Evolutionary conservation across 2,329 filamentous ascomycete genomes (phyloP).

Genomic region (Botrytis elliptica): DNA sequence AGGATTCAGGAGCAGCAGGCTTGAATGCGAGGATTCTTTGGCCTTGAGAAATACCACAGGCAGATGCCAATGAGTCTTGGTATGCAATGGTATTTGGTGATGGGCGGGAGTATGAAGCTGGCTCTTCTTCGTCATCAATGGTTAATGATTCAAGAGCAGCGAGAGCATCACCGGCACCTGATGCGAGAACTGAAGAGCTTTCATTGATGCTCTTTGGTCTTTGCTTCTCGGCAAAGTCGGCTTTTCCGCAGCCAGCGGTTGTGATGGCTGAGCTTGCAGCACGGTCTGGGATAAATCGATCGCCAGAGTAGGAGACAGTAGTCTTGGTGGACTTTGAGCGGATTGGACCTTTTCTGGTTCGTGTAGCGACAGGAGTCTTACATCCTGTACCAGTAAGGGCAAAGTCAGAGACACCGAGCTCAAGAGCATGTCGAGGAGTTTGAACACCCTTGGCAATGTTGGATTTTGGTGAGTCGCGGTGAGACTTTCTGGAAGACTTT

Average conservation of each 20-base stretch:
- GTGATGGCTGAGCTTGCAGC: constrained; percentile 83
- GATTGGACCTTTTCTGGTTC: constrained; percentile 54
- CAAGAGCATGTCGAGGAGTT: constrained; percentile 78
- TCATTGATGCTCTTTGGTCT: constrained; percentile 71
- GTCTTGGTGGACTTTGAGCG: constrained; percentile 66
- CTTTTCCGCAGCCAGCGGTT: constrained; percentile 79
- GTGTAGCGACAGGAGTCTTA: constrained; percentile 59
- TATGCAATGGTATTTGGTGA: constrained; percentile 88
- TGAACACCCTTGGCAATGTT: constrained; percentile 78
- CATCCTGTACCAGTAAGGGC: constrained; percentile 80
- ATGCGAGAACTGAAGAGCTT: constrained; percentile 72
- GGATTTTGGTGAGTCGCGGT: constrained; percentile 90
- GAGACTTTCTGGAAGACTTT: constrained; percentile 63
- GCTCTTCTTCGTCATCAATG: constrained; percentile 68
- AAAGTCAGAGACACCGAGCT: constrained; percentile 91
- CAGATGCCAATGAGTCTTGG: constrained; percentile 84
- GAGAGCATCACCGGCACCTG: constrained; percentile 69
- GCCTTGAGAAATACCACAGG: constrained; percentile 89
- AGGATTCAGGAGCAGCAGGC: constrained; percentile 95
- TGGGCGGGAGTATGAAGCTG: constrained; percentile 68
- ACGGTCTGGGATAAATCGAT: constrained; percentile 96
- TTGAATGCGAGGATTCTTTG: constrained; percentile 98
- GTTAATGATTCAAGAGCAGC: constrained; percentile 77
- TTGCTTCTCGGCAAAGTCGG: constrained; percentile 67
- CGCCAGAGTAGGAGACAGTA: constrained; percentile 69